These are phyloP conservation scores for Penicillium sp. DNA, from an alignment of 2,329 filamentous ascomycete species.

Conservation along the genomic window DNA sequence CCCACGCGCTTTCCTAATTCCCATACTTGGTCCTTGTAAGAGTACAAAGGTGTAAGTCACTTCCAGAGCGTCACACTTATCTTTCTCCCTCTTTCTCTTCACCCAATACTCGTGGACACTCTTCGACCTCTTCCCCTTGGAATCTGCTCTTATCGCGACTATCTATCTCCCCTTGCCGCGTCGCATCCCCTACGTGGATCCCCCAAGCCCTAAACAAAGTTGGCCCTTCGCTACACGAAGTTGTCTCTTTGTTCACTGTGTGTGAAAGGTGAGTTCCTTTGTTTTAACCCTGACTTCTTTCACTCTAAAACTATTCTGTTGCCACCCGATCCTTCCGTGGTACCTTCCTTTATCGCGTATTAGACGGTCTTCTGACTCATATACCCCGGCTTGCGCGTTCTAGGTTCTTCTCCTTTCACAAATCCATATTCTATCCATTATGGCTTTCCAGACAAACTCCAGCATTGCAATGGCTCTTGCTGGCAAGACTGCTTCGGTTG, in stretches of 20 bases:
- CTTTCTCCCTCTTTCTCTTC: background rate
- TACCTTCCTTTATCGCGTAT: slow-evolving; percentile 19
- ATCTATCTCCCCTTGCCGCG: slow-evolving; percentile 22
- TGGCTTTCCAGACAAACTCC: slow-evolving; percentile 47
- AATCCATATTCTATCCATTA: slow-evolving; percentile 31
- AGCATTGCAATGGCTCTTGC: slow-evolving; percentile 53
- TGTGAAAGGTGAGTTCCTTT: slow-evolving; percentile 23
- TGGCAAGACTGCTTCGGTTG: slow-evolving; percentile 51
- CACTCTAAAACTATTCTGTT: background rate
- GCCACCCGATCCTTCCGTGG: slow-evolving; percentile 21
- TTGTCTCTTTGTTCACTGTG: slow-evolving; percentile 17
- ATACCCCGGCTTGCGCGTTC: slow-evolving; percentile 12
- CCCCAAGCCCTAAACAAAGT: slow-evolving; percentile 14
- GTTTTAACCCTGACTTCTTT: background rate
- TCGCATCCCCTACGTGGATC: slow-evolving; percentile 22
- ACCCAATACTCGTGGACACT: background rate
- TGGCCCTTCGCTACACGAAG: slow-evolving; percentile 10
- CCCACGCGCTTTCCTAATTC: slow-evolving; percentile 24
- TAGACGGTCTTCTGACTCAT: slow-evolving; percentile 27
- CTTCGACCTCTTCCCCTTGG: background rate
- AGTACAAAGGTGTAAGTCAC: slow-evolving; percentile 7
- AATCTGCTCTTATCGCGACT: slow-evolving; percentile 14
- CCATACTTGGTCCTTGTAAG: slow-evolving; percentile 18
- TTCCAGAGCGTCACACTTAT: slow-evolving; percentile 2
- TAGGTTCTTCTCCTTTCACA: slow-evolving; percentile 10